These are phyloP conservation scores for Yarrowia sp. DNA, from an alignment of 805 yeast species.

Conservation along the genomic window DNA sequence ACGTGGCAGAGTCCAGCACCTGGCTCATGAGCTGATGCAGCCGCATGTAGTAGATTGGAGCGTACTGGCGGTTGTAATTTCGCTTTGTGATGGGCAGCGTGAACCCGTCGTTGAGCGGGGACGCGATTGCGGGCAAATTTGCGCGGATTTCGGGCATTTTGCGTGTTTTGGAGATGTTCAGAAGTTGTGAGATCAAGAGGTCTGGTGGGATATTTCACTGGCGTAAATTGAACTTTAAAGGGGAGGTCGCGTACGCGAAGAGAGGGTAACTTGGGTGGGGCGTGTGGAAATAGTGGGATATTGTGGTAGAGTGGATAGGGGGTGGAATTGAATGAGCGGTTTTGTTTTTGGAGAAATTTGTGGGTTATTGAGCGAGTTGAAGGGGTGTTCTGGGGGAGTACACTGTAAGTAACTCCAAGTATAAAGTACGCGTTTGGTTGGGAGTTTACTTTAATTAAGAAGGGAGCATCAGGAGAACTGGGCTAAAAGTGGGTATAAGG, in stretches of 20 bases:
- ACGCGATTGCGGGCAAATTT: background rate
- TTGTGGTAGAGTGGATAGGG: background rate
- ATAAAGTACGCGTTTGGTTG: background rate
- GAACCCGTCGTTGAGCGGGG: background rate
- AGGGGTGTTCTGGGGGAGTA: too few species aligned
- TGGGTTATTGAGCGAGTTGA: too few species aligned
- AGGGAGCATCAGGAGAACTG: too few species aligned
- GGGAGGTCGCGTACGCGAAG: background rate
- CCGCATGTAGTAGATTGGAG: conserved; percentile 53
- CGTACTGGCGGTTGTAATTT: conserved; percentile 55
- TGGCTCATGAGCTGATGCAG: conserved; percentile 48
- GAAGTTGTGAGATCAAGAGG: background rate
- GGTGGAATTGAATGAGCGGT: background rate
- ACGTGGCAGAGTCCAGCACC: conserved; percentile 45
- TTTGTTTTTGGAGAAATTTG: too few species aligned
- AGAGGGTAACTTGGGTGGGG: background rate
- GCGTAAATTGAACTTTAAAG: background rate
- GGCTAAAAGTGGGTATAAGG: too few species aligned
- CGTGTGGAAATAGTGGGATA: background rate
- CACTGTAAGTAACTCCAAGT: background rate
- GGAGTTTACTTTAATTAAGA: too few species aligned
- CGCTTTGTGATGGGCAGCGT: conserved; percentile 35
- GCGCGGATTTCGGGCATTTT: background rate
- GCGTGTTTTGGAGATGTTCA: background rate
- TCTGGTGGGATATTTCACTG: background rate